A percentile compares a stretch with the other conserved stretches of the same genome.
These are phyloP conservation scores for Apiotrichum siamense DNA, from an alignment of 1,284 basidiomycete genomes.

Conservation along the genomic window DNA sequence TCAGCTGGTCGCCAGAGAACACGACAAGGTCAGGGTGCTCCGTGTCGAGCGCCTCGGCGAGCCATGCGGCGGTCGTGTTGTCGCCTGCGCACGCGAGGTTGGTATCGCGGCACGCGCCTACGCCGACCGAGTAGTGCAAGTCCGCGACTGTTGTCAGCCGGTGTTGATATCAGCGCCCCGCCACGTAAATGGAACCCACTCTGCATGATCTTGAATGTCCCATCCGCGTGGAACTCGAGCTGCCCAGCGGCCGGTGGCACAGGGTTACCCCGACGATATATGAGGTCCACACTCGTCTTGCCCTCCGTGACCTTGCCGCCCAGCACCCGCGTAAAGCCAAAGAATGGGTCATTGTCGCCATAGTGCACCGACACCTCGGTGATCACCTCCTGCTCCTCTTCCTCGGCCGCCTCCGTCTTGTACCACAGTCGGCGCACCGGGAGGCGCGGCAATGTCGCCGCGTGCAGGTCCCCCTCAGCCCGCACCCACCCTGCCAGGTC, in stretches of 20 bases:
- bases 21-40: slow-evolving; percentile 83
- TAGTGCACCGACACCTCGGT: slow-evolving; percentile 84
- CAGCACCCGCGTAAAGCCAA: slow-evolving; percentile 68
- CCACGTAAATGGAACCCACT: slow-evolving; percentile 34
- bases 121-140: slow-evolving; percentile 72
- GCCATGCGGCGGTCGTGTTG: slow-evolving; percentile 63
- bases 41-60: slow-evolving; percentile 63
- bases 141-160: slow-evolving; percentile 58
- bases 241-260: slow-evolving; percentile 63
- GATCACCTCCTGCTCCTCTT: slow-evolving; percentile 52
- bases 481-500: slow-evolving; percentile 34
- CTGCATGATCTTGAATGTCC: slow-evolving; percentile 82
- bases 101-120: slow-evolving; percentile 66
- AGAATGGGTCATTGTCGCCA: slow-evolving; percentile 72
- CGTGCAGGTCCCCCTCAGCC: slow-evolving; percentile 37
- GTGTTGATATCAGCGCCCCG: no score
- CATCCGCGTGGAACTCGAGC: slow-evolving; percentile 71
- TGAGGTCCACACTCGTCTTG: slow-evolving; percentile 36
- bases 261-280: slow-evolving; percentile 45
- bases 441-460: slow-evolving; percentile 47
- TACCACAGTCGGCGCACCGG: slow-evolving; percentile 67
- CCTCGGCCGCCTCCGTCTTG: slow-evolving; percentile 38
- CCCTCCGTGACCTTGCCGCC: slow-evolving; percentile 53
- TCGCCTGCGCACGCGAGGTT: slow-evolving; percentile 57
- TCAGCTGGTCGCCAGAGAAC: slow-evolving; percentile 73